phyloP scores from a whole-genome alignment of 73 alveolate genomes.

The Symbiodinium pilosum region DNA sequence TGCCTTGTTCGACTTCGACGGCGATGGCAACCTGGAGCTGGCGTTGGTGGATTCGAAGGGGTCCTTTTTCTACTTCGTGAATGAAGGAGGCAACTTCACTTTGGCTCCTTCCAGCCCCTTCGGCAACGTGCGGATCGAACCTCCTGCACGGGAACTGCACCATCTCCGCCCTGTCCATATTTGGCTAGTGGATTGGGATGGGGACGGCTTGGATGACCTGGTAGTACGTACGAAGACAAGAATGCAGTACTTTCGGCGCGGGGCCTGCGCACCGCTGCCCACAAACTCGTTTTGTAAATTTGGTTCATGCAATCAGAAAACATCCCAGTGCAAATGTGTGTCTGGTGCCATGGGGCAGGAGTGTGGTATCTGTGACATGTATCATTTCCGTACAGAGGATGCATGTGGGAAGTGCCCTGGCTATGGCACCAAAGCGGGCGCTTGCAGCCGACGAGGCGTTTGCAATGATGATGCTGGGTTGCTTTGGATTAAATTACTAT shows the following conservation, averaged over 20 bases:
- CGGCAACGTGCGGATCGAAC: background rate
- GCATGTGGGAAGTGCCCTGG: background rate
- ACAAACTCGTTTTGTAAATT: background rate
- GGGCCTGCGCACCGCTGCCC: background rate
- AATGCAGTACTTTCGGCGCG: background rate
- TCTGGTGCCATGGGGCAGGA: background rate
- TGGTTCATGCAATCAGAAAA: background rate
- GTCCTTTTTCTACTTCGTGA: background rate
- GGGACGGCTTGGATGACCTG: background rate
- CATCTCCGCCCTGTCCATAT: background rate
- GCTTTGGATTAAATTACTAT: too few relatives aligned
- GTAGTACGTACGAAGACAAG: background rate
- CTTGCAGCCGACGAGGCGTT: background rate
- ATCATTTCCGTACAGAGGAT: background rate
- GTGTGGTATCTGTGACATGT: background rate
- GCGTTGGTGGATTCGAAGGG: background rate
- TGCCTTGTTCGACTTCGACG: background rate
- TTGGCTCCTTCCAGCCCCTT: background rate
- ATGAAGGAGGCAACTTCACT: background rate
- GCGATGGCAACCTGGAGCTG: background rate
- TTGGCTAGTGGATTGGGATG: slow-evolving; percentile 14
- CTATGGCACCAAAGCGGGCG: background rate
- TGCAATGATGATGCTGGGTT: background rate
- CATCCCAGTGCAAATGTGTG: background rate
- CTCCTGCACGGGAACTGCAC: background rate